Percentiles rank a stretch among this genome's conserved stretches.
phyloP scores from a whole-genome alignment of 2,329 filamentous ascomycete genomes.

The Pseudocercospora vitis region DNA sequence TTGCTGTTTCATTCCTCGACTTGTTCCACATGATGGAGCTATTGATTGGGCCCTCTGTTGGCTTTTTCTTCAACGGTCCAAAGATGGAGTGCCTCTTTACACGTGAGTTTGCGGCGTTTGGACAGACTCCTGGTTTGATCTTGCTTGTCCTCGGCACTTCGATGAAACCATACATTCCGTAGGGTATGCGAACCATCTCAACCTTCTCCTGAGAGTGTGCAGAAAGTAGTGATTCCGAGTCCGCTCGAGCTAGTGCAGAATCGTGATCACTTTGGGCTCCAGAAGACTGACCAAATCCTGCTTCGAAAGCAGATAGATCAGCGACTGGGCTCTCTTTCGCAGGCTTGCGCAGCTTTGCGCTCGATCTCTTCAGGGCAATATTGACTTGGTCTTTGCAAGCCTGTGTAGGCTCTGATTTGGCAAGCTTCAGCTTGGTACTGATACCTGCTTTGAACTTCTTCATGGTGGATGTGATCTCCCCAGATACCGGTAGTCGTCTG shows the following conservation, averaged over 20 bases:
- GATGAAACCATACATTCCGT: conserved; percentile 15
- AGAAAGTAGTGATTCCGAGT: neutral
- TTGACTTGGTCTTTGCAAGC: neutral
- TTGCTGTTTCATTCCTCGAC: neutral
- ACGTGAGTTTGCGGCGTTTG: neutral
- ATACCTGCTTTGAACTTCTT: conserved; percentile 11
- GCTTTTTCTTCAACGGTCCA: conserved; percentile 3
- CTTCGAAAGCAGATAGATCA: conserved; percentile 1
- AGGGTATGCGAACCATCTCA: conserved; percentile 10
- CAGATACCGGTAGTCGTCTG: conserved; percentile 10
- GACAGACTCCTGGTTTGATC: neutral
- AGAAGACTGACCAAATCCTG: neutral
- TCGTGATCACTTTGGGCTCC: neutral
- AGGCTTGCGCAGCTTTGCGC: conserved; percentile 4
- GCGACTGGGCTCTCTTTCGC: neutral
- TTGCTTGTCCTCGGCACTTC: conserved; percentile 7
- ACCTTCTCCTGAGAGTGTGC: conserved; percentile 3
- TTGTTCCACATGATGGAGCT: neutral
- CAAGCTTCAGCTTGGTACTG: conserved; percentile 1
- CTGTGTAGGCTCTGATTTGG: neutral
- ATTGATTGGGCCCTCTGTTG: neutral
- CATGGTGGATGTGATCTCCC: conserved; percentile 17
- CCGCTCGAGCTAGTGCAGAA: neutral
- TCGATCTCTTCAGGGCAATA: conserved; percentile 7
- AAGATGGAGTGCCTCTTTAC: conserved; percentile 8